phyloP scores from a whole-genome alignment of 768 basidiomycete species.

The Leucocoprinus sp. region DNA sequence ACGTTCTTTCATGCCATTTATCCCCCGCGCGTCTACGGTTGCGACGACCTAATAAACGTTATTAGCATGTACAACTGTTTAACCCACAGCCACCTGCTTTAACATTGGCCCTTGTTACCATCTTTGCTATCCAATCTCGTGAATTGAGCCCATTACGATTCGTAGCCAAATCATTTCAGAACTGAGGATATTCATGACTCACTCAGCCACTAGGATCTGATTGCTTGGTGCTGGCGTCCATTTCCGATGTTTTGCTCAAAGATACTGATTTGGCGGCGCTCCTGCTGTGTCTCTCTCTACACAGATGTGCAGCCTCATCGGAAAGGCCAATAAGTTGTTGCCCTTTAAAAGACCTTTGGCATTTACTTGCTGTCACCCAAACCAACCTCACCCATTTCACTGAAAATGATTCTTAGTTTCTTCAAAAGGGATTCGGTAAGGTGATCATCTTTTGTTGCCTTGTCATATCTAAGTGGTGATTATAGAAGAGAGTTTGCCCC shows the following conservation, averaged over 20 bases:
- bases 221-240: neutral
- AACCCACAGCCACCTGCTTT: neutral
- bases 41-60: conserved; percentile 6
- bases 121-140: neutral
- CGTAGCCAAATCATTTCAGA: too few relatives aligned
- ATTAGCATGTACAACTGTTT: neutral
- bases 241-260: neutral
- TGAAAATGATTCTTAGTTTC: too few relatives aligned
- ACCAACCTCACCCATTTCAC: too few relatives aligned
- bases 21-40: conserved; percentile 16
- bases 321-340: too few relatives aligned
- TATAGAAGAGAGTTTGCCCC: neutral
- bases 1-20: conserved; percentile 32
- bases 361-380: too few relatives aligned
- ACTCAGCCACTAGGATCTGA: neutral
- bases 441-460: too few relatives aligned
- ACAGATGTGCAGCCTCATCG: too few relatives aligned
- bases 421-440: too few relatives aligned
- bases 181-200: neutral
- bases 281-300: too few relatives aligned
- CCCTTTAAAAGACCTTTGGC: too few relatives aligned
- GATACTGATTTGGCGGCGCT: too few relatives aligned
- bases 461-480: too few relatives aligned
- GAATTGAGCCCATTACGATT: neutral
- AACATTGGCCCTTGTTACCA: neutral